A percentile compares a stretch with the other conserved stretches of the same genome.
phyloP scores from a whole-genome alignment of 1,139 yeast species.

The Saccharomyces hybrid region DNA sequence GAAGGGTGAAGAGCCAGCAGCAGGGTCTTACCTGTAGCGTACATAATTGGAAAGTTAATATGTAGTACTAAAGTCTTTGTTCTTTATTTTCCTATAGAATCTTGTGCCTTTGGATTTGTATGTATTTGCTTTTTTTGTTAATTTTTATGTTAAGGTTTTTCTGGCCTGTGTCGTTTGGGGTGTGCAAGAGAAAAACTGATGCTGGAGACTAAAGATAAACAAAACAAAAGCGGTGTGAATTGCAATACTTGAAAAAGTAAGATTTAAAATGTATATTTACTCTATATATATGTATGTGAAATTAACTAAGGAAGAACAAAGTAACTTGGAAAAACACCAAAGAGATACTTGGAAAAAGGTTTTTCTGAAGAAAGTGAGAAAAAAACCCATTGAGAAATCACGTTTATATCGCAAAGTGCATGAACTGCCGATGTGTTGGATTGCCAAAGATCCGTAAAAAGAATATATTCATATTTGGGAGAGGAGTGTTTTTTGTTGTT shows the following conservation, averaged over 20 bases:
- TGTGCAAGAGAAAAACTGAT: neutral
- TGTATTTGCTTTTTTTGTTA: neutral
- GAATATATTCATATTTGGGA: neutral
- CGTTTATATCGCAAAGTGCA: neutral
- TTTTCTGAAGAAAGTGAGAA: neutral
- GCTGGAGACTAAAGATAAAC: neutral
- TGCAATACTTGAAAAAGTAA: neutral
- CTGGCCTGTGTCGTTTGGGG: neutral
- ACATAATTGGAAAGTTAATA: neutral
- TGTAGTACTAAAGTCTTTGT: neutral
- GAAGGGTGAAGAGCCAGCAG: neutral
- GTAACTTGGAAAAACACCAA: neutral
- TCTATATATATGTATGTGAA: neutral
- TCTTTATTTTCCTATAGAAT: neutral
- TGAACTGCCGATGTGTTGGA: neutral
- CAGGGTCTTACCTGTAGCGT: neutral
- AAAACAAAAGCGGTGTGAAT: neutral
- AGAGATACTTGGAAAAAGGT: neutral
- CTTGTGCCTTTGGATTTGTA: neutral
- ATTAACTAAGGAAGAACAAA: neutral
- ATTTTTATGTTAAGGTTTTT: neutral
- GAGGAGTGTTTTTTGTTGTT: neutral
- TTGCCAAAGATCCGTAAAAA: neutral
- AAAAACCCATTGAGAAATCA: neutral
- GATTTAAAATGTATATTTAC: neutral